Conservation (phyloP, 441 rosid genomes). For the Erodium texanum region DNA sequence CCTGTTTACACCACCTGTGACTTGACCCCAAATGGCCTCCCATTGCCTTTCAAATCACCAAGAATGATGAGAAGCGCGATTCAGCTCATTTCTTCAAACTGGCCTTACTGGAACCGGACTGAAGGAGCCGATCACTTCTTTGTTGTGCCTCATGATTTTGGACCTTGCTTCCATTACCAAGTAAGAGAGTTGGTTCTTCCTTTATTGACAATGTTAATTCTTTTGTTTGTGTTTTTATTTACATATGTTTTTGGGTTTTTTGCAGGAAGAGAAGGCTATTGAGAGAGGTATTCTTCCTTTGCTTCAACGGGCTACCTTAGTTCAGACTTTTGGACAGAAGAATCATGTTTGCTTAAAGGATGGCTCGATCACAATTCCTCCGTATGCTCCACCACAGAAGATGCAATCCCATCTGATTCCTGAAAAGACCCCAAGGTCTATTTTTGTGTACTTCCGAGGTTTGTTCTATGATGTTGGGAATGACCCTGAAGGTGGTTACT, state of each 20-base stretch:
- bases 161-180: conserved; percentile 71
- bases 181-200: conserved; percentile 21
- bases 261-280: conserved; percentile 69
- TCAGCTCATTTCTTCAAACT: conserved; percentile 67
- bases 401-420: conserved; percentile 69
- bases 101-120: conserved; percentile 74
- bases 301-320: conserved; percentile 66
- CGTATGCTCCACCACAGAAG: conserved; percentile 76
- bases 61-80: conserved; percentile 77
- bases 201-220: background rate
- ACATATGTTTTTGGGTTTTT: background rate
- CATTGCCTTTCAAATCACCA: conserved; percentile 64
- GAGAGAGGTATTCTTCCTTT: conserved; percentile 61
- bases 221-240: background rate
- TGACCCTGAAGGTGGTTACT: conserved; percentile 75
- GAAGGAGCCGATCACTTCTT: conserved; percentile 75
- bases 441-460: conserved; percentile 67
- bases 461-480: conserved; percentile 71
- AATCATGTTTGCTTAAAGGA: conserved; percentile 68
- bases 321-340: conserved; percentile 68
- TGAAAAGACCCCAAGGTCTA: conserved; percentile 59
- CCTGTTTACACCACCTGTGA: conserved; percentile 73
- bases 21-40: conserved; percentile 65
- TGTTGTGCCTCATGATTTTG: conserved; percentile 66
- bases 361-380: conserved; percentile 68